Evolutionary conservation across 2,329 filamentous ascomycete species (phyloP).

Genomic region (Fusarium sp.): DNA sequence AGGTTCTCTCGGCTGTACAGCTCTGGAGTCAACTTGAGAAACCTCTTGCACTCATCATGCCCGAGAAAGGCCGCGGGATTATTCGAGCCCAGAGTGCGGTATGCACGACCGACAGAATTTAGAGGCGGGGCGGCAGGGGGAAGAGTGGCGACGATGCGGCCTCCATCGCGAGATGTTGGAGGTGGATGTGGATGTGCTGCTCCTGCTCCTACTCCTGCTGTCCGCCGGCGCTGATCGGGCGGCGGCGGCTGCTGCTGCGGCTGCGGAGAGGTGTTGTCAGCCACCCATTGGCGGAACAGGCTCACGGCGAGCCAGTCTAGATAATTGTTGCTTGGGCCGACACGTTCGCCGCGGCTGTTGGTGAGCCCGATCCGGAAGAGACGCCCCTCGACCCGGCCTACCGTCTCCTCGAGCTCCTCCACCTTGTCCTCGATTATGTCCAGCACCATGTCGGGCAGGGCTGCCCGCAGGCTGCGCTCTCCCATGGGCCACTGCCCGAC

Average conservation of each 20-base stretch:
- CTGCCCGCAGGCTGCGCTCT: constrained; percentile 79
- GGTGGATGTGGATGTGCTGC: not conserved
- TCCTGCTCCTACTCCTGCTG: not conserved
- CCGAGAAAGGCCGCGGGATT: constrained; percentile 73
- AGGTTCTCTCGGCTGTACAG: constrained; percentile 90
- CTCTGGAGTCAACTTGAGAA: constrained; percentile 85
- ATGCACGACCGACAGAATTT: constrained; percentile 77
- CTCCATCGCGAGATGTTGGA: constrained; percentile 44
- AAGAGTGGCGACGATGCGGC: constrained; percentile 49
- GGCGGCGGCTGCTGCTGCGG: constrained; percentile 21
- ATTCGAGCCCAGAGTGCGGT: constrained; percentile 78
- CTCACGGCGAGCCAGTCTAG: constrained; percentile 91
- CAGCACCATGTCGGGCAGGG: constrained; percentile 80
- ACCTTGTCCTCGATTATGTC: constrained; percentile 96
- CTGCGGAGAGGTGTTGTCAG: constrained; percentile 85
- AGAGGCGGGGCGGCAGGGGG: constrained; percentile 60
- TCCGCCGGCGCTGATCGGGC: constrained; percentile 45
- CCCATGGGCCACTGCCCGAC: constrained; percentile 93
- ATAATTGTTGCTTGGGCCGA: constrained; percentile 82
- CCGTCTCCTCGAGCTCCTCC: constrained; percentile 87
- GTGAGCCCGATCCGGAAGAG: constrained; percentile 85
- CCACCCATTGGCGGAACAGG: constrained; percentile 92
- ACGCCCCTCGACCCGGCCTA: constrained; percentile 82
- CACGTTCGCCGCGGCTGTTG: constrained; percentile 83
- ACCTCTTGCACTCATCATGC: constrained; percentile 91